Base-by-base conservation (phyloP, 352 stramenopile species). In the Globisporangium parvum region DNA sequence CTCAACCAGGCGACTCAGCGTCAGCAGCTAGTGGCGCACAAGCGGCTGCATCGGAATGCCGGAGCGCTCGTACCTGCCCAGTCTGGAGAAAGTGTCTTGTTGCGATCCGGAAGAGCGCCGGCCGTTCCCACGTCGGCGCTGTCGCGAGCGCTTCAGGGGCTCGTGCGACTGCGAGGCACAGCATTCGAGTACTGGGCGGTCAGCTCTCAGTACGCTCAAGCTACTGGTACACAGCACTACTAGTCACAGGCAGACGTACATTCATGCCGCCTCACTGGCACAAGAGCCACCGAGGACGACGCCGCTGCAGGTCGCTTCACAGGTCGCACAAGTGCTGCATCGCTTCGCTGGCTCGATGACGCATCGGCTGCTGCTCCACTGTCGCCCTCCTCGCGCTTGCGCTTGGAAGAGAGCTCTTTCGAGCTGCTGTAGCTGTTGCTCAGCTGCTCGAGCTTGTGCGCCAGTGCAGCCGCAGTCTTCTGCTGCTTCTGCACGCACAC, bases 41-140 rank as follows among this genome's bases (percentile, higher is more conserved):
- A 47, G 41, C 18, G 8, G 26, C 15, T 26, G n/a, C 0, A 31
- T 2, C 26, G 3, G 31, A 37, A 37, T 37, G 31, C 47, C 23
- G 6, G 15, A 42, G 37, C 37, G 4, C 39, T 5, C 37, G 37
- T 12, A 64, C 59, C 59, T 65, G 14, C 0, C 24, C n/a, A 37
- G 47, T 60, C 20, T 65, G 59, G 17, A 65, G 12, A 28, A 60
- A 14, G 24, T 60, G 35, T 12, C 59, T 26, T 20, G 39, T 52
- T 15, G 52, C 52, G 21, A 60, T 47, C 0, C 59, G 59, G 46
- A 65, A 65, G 10, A 59, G 47, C 20, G 48, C 53, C 3, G 59
- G 10, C 2, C 9, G 51, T 11, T 63, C 44, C 44, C 35, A 57
- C 11, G 52, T 39, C 18, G 37, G n/a, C 15, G 50, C 52, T 2